Base-by-base conservation (phyloP, 768 basidiomycete species). In the Rhodocollybia butyracea region DNA sequence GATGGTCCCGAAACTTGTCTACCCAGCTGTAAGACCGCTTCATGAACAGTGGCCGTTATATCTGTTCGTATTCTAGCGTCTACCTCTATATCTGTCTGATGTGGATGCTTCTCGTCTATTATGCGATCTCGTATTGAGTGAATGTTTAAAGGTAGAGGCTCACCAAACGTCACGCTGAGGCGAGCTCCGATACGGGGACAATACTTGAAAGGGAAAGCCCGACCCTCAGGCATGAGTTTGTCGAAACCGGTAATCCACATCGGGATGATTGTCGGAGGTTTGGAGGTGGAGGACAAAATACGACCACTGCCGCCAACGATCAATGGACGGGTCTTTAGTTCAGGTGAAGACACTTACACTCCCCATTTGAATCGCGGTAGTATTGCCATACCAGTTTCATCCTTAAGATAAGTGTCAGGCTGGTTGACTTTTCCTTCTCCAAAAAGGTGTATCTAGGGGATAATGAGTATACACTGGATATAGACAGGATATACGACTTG, bases 211-310 rank as follows among this genome's bases (percentile, higher is more conserved):
- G 93, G 94, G 62, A 82, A 87, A 2, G 74, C 62, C 19, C 94
- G 84, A 29, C 86, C 83, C 69, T 93, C 94, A 40, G 92, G 91
- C 94, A 98, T 95, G 17, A 97, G 74, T 59, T 83, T 76, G 64
- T 98, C 91, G 60, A 95, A 97, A 80, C 88, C 86, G n/a, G 89
- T 87, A 12, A 98, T 74, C 93, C 93, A 98, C 80, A 97, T 90
- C 2, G 95, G 95, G 59, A 98, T 86, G 56, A 97, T 83, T 21
- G 85, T 68, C 2, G 95, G 95, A 41, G 83, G 78, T n/a, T 74
- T 60, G 13, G 67, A 62, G 5, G 76, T 66, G 62, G 80, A 79
- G 74, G 79, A 94, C 41, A 98, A 66, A 31, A 97, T 88, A 24
- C 94, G 81, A 36, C 91, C 91, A 26, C 93, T 95, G 63, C 7